Conservation (phyloP, 1,139 yeast species). For the Geotrichum cucujoidarum region DNA sequence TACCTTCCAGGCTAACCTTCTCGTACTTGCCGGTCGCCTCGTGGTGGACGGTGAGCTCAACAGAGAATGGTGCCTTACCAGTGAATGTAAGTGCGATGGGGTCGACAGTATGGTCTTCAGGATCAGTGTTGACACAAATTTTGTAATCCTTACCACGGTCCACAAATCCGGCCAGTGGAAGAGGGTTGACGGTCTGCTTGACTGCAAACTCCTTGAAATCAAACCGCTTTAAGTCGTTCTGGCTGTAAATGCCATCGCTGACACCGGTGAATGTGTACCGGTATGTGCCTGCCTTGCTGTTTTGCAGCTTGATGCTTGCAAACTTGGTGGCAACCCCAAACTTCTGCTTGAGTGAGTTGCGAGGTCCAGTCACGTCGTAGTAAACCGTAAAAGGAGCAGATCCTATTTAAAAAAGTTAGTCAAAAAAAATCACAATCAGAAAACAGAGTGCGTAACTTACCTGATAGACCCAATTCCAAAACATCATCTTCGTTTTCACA, state of each 20-base stretch:
- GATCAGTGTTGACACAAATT: constrained; percentile 46
- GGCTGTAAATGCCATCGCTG: constrained; percentile 56
- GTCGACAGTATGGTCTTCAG: constrained; percentile 37
- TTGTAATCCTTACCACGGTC: constrained; percentile 45
- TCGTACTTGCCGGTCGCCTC: constrained; percentile 49
- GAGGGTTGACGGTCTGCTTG: constrained; percentile 54
- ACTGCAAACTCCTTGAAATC: constrained; percentile 42
- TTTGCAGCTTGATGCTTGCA: constrained; percentile 43
- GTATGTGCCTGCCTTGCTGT: constrained; percentile 50
- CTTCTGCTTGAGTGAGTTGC: constrained; percentile 42
- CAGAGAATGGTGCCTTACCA: constrained; percentile 63
- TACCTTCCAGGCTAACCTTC: constrained; percentile 36
- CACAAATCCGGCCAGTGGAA: constrained; percentile 55
- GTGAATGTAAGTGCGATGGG: constrained; percentile 51
- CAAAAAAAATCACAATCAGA: background rate
- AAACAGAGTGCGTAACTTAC: too few relatives aligned
- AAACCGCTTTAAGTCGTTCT: constrained; percentile 27
- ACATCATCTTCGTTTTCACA: constrained; percentile 49
- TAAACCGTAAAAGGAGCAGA: constrained; percentile 68
- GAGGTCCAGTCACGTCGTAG: constrained; percentile 61
- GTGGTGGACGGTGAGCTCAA: constrained; percentile 51
- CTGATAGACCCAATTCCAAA: constrained; percentile 49
- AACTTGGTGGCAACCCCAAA: constrained; percentile 50
- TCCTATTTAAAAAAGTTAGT: constrained; percentile 25
- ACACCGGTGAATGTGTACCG: constrained; percentile 57